Evolutionary conservation across 2,329 filamentous ascomycete species (phyloP), one percentile per base, ranked within the genome.

Genomic region (Conoideocrella luteorostrata): DNA sequence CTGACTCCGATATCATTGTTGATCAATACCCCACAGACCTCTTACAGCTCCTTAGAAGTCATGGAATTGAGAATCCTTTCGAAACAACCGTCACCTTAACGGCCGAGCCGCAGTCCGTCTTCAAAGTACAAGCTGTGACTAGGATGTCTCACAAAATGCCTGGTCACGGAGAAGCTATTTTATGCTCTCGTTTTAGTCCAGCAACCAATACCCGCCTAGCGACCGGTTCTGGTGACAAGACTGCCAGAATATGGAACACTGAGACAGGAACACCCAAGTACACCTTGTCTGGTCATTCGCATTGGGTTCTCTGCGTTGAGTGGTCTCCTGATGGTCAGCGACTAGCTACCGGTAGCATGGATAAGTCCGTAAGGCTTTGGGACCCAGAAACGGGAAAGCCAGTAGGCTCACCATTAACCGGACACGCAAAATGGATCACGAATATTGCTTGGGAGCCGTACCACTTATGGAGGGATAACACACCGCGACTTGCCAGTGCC

Each of bases 401-500:
- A 13, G 63, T 86, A 6, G 86, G 87, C 4, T 30, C 47, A 12
- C 59, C 68, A 12, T 70, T 96, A 54, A 90, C 85, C 57, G 93
- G 91, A 0, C 93, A 97, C 60, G 77, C 79, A 0, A 94, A 95
- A 64, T 95, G 87, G 80, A 84, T 96, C 45, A 91, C 86, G 17
- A 88, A 80, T 57, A 71, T 96, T 37, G 80, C 85, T 0, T 98
- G 93, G 93, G 88, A 97, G 61, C 93, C 93, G 9, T 95, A 89
- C 63, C 91, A 97, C 61, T 68, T 86, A 17, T 89, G 91, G 72
- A 68, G 75, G 15, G 74, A 77, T 42, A 85, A 80, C n/a, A 80
- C 84, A 12, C 84, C 87, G 12, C 78, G 88, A 40, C 68, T 98
- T 43, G 93, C 88, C 3, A 94, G 87, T 18, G 86, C 87, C 1